Percentiles rank a stretch among this genome's conserved stretches.
phyloP scores from a whole-genome alignment of 1,139 yeast genomes.

The Yamadazyma triangularis region DNA sequence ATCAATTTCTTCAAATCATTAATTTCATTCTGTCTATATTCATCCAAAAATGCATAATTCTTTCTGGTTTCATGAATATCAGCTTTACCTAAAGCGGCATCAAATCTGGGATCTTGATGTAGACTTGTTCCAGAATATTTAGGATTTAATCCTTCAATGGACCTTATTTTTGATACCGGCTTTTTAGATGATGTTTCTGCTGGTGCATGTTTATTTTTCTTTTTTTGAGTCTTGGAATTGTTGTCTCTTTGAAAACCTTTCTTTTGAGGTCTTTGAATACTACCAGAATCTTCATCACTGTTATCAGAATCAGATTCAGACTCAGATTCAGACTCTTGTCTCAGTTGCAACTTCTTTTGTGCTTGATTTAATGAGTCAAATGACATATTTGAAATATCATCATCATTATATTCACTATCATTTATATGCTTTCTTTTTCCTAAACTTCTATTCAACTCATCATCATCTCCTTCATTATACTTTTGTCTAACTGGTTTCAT shows the following conservation, averaged over 20 bases:
- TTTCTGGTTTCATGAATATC: conserved; percentile 62
- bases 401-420: conserved; percentile 24
- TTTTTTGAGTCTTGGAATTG: conserved; percentile 14
- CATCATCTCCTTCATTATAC: conserved; percentile 19
- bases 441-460: conserved; percentile 8
- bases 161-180: conserved; percentile 67
- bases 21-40: conserved; percentile 73
- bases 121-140: conserved; percentile 33
- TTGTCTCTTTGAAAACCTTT: conserved; percentile 7
- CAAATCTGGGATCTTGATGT: conserved; percentile 82
- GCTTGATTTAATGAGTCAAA: conserved; percentile 60
- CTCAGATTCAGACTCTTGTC: conserved; percentile 9
- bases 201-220: conserved; percentile 73
- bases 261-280: not conserved
- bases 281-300: not conserved
- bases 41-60: conserved; percentile 81
- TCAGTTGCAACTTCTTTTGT: conserved; percentile 38
- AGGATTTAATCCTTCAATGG: conserved; percentile 66
- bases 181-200: conserved; percentile 65
- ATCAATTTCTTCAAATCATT: conserved; percentile 53
- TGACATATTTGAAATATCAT: conserved; percentile 41
- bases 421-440: conserved; percentile 10
- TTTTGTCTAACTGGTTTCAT: conserved; percentile 7
- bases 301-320: conserved; percentile 18
- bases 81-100: conserved; percentile 82